Evolutionary conservation across 768 basidiomycete species (phyloP).

Genomic region (Cytidiella melzeri): DNA sequence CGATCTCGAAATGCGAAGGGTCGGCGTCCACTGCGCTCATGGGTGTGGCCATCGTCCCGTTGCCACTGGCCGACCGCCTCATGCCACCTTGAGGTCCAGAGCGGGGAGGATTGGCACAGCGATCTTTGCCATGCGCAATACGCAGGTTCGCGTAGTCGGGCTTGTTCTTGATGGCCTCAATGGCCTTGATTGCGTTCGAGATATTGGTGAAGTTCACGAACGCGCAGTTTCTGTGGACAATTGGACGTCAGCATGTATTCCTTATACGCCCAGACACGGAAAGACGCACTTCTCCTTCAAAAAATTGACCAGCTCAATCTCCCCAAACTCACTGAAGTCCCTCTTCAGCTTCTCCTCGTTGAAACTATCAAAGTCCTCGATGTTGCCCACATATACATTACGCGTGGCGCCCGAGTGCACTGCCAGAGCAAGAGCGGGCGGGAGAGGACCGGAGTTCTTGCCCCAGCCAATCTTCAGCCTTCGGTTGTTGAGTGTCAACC

Average conservation of each 20-base stretch:
- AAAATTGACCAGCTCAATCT: constrained; percentile 96
- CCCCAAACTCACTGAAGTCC: constrained; percentile 95
- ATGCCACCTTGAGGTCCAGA: constrained; percentile 71
- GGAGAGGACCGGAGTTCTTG: constrained; percentile 86
- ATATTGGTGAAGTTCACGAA: constrained; percentile 97
- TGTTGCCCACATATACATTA: constrained; percentile 94
- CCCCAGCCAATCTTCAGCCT: constrained; percentile 98
- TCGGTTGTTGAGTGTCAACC: constrained; percentile 87
- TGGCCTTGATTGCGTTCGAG: constrained; percentile 96
- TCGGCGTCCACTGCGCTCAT: constrained; percentile 33
- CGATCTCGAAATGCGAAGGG: constrained; percentile 15
- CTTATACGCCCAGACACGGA: background rate
- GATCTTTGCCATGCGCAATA: constrained; percentile 92
- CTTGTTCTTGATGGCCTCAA: constrained; percentile 89
- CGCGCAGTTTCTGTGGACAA: constrained; percentile 72
- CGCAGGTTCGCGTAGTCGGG: constrained; percentile 86
- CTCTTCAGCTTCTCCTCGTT: constrained; percentile 83
- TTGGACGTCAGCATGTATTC: background rate
- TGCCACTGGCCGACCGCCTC: constrained; percentile 41
- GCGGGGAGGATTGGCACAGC: constrained; percentile 89
- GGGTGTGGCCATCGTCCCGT: constrained; percentile 31
- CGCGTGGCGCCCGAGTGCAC: constrained; percentile 92
- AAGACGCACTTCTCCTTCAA: constrained; percentile 81
- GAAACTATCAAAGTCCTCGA: constrained; percentile 93
- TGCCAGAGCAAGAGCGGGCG: constrained; percentile 77